phyloP scores from a whole-genome alignment of 75 land plant genomes.

The Picea glauca region DNA sequence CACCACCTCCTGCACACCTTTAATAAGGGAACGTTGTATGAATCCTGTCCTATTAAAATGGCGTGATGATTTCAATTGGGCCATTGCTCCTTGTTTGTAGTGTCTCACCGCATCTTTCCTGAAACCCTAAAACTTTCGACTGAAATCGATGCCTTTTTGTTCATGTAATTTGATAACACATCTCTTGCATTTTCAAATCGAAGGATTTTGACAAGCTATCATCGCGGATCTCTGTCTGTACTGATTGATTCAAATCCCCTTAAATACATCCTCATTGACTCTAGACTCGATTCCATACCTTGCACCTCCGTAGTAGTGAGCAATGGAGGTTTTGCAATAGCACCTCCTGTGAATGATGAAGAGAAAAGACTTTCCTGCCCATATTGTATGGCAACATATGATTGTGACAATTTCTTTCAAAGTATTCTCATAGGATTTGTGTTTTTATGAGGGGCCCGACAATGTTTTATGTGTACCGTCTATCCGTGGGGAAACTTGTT shows the following conservation, averaged over 20 bases:
- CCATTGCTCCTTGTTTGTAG: too few relatives aligned
- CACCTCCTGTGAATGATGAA: not conserved
- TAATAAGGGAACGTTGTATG: too few relatives aligned
- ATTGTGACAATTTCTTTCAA: not conserved
- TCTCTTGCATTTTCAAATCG: too few relatives aligned
- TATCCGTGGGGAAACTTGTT: not conserved
- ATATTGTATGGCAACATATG: slow-evolving; percentile 1
- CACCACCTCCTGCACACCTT: too few relatives aligned
- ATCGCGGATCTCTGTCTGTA: slow-evolving; percentile 10
- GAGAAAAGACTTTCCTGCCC: slow-evolving; percentile 7
- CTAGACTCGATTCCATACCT: slow-evolving; percentile 33
- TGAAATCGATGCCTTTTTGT: too few relatives aligned
- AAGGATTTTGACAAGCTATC: too few relatives aligned
- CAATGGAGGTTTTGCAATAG: slow-evolving; percentile 7
- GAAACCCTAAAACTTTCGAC: too few relatives aligned
- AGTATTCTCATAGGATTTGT: not conserved
- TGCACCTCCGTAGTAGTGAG: not conserved
- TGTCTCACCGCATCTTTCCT: too few relatives aligned
- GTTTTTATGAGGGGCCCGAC: too few relatives aligned
- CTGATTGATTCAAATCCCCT: slow-evolving; percentile 42
- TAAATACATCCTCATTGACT: slow-evolving; percentile 19
- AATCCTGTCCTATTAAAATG: too few relatives aligned
- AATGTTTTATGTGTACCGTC: not conserved
- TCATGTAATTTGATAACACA: too few relatives aligned
- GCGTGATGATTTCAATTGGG: too few relatives aligned